These are phyloP conservation scores for Solanum neorickii DNA, from an alignment of 257 asterid genomes.

Conservation along the genomic window DNA sequence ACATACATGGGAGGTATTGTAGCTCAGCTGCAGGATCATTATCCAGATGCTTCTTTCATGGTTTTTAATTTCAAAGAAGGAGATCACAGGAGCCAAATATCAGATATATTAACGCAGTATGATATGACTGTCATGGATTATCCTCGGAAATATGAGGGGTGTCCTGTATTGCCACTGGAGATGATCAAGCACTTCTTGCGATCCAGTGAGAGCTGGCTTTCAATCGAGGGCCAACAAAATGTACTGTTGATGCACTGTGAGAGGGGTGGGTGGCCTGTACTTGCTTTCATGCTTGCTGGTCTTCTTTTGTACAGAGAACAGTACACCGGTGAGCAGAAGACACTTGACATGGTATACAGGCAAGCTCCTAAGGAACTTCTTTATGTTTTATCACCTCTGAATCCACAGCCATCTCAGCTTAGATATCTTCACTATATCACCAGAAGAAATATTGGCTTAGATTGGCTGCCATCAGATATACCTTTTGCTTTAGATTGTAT, in stretches of 20 bases:
- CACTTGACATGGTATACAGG: slow-evolving; percentile 95
- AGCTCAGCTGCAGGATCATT: slow-evolving; percentile 92
- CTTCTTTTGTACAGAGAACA: slow-evolving; percentile 92
- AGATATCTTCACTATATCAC: slow-evolving; percentile 95
- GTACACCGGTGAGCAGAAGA: slow-evolving; percentile 86
- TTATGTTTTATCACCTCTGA: slow-evolving; percentile 85
- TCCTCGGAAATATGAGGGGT: slow-evolving; percentile 88
- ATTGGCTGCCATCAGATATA: slow-evolving; percentile 90
- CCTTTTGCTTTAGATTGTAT: slow-evolving; percentile 39
- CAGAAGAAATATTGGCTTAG: slow-evolving; percentile 65
- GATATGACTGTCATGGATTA: slow-evolving; percentile 99
- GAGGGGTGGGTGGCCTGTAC: slow-evolving; percentile 99
- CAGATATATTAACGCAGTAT: slow-evolving; percentile 78
- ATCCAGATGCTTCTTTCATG: slow-evolving; percentile 98
- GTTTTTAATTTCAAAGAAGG: slow-evolving; percentile 97
- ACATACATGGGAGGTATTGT: slow-evolving; percentile 87
- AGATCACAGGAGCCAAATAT: slow-evolving; percentile 70
- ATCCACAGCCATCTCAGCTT: slow-evolving; percentile 97
- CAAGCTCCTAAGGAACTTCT: slow-evolving; percentile 96
- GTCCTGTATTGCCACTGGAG: slow-evolving; percentile 82
- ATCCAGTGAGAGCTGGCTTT: slow-evolving; percentile 99
- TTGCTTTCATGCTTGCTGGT: slow-evolving; percentile 97
- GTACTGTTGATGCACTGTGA: slow-evolving; percentile 95
- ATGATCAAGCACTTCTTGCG: slow-evolving; percentile 96
- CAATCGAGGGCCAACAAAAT: slow-evolving; percentile 95